Percentiles rank a stretch among this genome's conserved stretches.
phyloP scores from a whole-genome alignment of 2,329 filamentous ascomycete species.

The Fusarium sp. region DNA sequence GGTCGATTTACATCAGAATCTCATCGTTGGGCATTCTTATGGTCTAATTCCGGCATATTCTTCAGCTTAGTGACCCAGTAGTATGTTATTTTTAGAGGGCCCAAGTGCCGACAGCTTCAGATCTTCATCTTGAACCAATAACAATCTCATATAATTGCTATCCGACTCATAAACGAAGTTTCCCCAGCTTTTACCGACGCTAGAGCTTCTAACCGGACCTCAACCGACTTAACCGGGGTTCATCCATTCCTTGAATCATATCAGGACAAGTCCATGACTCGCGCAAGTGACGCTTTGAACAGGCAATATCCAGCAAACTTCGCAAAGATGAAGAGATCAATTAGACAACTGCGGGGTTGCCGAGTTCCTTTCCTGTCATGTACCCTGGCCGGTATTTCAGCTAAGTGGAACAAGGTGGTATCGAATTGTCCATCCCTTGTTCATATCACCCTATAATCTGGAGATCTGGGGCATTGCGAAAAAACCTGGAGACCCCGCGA shows the following conservation, averaged over 20 bases:
- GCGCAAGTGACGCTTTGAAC: background rate
- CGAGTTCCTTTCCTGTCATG: background rate
- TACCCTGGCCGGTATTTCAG: background rate
- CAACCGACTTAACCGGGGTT: background rate
- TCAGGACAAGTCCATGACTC: background rate
- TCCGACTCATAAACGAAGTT: background rate
- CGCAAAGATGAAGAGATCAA: background rate
- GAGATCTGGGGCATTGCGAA: background rate
- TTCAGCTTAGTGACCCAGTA: accelerated
- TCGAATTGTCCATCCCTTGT: background rate
- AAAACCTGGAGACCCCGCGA: constrained; percentile 21
- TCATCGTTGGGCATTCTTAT: accelerated
- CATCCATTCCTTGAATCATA: background rate
- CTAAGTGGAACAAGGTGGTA: constrained; percentile 11
- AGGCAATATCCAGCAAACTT: background rate
- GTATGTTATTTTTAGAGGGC: accelerated
- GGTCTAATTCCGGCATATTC: accelerated
- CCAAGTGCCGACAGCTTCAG: background rate
- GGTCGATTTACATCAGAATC: accelerated
- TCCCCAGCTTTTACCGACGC: background rate
- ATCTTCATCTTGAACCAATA: background rate
- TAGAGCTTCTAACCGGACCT: background rate
- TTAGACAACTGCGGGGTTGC: background rate
- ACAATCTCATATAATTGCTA: accelerated
- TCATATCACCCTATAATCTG: constrained; percentile 2